Evolutionary conservation across 2,329 filamentous ascomycete genomes (phyloP).

Genomic region (Chrysoporthe austroafricana): DNA sequence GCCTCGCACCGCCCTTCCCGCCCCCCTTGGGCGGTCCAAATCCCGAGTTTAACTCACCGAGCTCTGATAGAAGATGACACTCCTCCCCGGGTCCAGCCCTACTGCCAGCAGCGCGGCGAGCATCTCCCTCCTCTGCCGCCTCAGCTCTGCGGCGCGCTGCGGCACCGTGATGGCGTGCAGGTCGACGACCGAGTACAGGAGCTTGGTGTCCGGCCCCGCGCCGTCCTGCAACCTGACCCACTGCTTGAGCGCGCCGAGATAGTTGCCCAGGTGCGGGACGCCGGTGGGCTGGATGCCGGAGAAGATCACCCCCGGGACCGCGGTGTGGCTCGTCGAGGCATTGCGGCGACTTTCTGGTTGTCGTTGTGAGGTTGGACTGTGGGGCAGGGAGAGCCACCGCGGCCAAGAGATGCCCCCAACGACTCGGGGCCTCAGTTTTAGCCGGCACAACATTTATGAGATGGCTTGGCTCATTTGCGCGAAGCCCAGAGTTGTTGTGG

Average conservation of each 20-base stretch:
- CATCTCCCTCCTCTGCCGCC: conserved; percentile 70
- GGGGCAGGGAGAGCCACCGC: background rate
- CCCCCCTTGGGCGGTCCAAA: no score
- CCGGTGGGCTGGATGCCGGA: conserved; percentile 98
- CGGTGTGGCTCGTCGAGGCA: conserved; percentile 14
- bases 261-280: conserved; percentile 92
- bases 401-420: background rate
- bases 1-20: background rate
- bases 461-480: conserved; percentile 1
- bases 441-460: conserved; percentile 18
- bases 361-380: background rate
- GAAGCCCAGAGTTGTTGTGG: background rate
- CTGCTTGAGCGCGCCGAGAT: conserved; percentile 83
- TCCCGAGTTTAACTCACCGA: conserved; percentile 53
- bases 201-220: conserved; percentile 57
- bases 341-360: conserved; percentile 6
- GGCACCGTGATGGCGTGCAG: conserved; percentile 88
- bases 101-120: conserved; percentile 82
- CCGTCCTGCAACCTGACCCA: conserved; percentile 82
- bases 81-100: conserved; percentile 77
- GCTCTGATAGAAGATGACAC: conserved; percentile 82
- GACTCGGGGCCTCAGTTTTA: background rate
- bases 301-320: conserved; percentile 64
- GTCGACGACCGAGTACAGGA: conserved; percentile 89
- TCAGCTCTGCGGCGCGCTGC: conserved; percentile 66